Evolutionary conservation across 441 rosid species (phyloP).

Genomic region (Hura crepitans): DNA sequence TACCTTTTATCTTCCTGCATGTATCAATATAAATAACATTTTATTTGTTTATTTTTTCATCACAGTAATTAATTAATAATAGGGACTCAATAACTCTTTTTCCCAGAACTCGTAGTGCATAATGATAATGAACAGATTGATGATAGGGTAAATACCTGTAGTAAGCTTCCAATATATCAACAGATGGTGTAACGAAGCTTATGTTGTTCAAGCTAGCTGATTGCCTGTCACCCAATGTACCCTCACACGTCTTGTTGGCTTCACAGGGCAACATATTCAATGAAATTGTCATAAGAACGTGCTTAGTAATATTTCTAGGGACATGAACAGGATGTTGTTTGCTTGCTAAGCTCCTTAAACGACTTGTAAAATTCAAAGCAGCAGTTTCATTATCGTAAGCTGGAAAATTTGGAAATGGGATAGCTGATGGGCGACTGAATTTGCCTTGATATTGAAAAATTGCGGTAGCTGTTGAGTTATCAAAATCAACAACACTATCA

Average conservation of each 20-base stretch:
- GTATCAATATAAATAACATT: background rate
- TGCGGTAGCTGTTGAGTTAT: slow-evolving; percentile 46
- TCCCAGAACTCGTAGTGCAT: too few relatives aligned
- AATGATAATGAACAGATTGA: too few relatives aligned
- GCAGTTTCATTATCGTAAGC: slow-evolving; percentile 25
- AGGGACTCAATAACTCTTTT: too few relatives aligned
- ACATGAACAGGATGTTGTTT: slow-evolving; percentile 21
- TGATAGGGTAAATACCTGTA: too few relatives aligned
- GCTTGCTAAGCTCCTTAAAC: slow-evolving; percentile 20
- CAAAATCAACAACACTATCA: slow-evolving; percentile 32
- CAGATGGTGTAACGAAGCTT: slow-evolving; percentile 21
- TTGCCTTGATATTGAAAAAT: slow-evolving; percentile 36
- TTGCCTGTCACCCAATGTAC: background rate
- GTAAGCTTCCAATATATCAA: slow-evolving; percentile 29
- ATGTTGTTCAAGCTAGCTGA: slow-evolving; percentile 33
- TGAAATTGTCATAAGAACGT: slow-evolving; percentile 27
- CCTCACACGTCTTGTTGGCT: slow-evolving; percentile 30
- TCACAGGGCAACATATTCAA: slow-evolving; percentile 18
- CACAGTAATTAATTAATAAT: background rate
- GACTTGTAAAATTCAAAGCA: slow-evolving; percentile 22
- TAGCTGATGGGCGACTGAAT: slow-evolving; percentile 1
- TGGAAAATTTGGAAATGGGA: slow-evolving; percentile 25
- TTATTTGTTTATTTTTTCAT: background rate
- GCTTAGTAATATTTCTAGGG: slow-evolving; percentile 29
- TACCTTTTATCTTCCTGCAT: background rate